Percentiles rank a stretch among this genome's conserved stretches.
phyloP scores from a whole-genome alignment of 495 filamentous ascomycete genomes.

The Penicillium taxi region DNA sequence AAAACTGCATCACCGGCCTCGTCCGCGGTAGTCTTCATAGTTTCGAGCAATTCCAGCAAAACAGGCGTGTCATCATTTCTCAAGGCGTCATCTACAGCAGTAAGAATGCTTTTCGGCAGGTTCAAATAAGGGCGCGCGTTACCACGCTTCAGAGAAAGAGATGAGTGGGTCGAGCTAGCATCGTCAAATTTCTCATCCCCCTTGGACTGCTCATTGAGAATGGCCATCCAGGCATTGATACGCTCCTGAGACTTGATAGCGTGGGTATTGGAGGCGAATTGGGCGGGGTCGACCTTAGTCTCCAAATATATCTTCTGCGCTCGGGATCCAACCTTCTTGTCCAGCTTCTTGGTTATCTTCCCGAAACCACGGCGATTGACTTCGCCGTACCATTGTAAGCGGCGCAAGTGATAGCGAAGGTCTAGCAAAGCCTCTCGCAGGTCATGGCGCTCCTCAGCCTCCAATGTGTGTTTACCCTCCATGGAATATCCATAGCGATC shows the following conservation, averaged over 20 bases:
- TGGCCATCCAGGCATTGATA: slow-evolving; percentile 87
- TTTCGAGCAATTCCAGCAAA: slow-evolving; percentile 51
- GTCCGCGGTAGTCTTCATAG: slow-evolving; percentile 45
- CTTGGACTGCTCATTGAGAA: slow-evolving; percentile 38
- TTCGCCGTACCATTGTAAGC: slow-evolving; percentile 95
- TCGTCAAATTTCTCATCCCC: slow-evolving; percentile 70
- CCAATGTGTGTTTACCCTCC: slow-evolving; percentile 43
- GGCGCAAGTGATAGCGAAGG: slow-evolving; percentile 74
- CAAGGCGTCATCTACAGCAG: slow-evolving; percentile 69
- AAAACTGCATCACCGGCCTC: slow-evolving; percentile 40
- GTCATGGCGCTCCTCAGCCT: slow-evolving; percentile 77
- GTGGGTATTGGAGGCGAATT: slow-evolving; percentile 70
- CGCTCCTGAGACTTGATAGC: slow-evolving; percentile 59
- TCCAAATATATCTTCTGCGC: slow-evolving; percentile 76
- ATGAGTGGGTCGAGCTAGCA: slow-evolving; percentile 60
- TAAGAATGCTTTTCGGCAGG: slow-evolving; percentile 55
- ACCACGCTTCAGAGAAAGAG: slow-evolving; percentile 60
- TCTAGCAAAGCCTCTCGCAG: slow-evolving; percentile 83
- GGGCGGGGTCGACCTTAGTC: slow-evolving; percentile 75
- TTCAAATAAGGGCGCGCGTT: slow-evolving; percentile 64
- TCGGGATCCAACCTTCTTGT: slow-evolving; percentile 73
- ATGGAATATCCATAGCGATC: slow-evolving; percentile 66
- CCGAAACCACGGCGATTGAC: slow-evolving; percentile 91
- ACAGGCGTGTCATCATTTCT: slow-evolving; percentile 60
- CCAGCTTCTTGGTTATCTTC: slow-evolving; percentile 96